Base-by-base conservation (phyloP, 371 early-diverging fungal species). In the Mucor racemosus region DNA sequence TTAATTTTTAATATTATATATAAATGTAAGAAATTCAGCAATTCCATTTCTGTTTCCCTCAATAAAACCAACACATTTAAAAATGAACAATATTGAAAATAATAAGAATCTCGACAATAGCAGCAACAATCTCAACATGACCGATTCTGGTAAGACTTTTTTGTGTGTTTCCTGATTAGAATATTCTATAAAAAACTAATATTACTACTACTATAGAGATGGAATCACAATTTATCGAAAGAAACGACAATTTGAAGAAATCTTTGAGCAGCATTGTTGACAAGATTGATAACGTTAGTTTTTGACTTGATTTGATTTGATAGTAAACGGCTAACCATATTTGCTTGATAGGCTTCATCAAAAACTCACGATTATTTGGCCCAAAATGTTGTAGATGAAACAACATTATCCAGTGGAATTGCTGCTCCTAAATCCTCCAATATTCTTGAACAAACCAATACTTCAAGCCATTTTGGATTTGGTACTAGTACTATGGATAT, bases 161-260 rank as follows among this genome's bases (percentile, higher is more conserved):
- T 44, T 44, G 15, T 15, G n/a, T n/a, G 9, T 15, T n/a, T 44
- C 15, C 44, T 36, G 6, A 36, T n/a, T 35, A 58, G 26, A 26
- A 26, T 26, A 26, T 26, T 26, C 26, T 26, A 26, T 26, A 26
- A 26, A 26, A 26, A 26, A 26, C 1, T 26, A 26, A 26, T 1
- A 26, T 26, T 26, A n/a, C n/a, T n/a, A n/a, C n/a, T 26, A 3
- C 26, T 26, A 15, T 48, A 67, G 66, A 70, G 21, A 35, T 70
- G 66, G 59, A 70, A 54, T 62, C 71, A n/a, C 62, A 70, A 54
- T 70, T 65, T 21, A 42, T 21, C 26, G 71, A 70, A 57, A 57
- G 71, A 21, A 70, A 70, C 31, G 39, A 41, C 1, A 70, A 70
- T 14, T 17, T 70, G 17, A 61, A 58, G 36, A 14, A 62, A 33